Percentiles rank a stretch among this genome's conserved stretches.
These are phyloP conservation scores for Clarireedia sp. DNA, from an alignment of 2,329 filamentous ascomycete species.

Conservation along the genomic window DNA sequence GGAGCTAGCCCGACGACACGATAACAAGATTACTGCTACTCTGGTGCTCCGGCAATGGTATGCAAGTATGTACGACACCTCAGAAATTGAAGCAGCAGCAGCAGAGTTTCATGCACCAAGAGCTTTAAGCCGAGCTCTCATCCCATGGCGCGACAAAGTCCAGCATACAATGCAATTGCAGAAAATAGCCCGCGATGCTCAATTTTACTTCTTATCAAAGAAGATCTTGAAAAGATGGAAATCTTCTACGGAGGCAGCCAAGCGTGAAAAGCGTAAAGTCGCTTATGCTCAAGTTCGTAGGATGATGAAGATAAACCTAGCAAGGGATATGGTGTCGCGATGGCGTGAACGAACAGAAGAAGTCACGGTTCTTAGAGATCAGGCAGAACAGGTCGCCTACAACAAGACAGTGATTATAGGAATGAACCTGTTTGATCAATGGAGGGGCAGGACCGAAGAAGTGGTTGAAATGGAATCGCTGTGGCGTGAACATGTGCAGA, in stretches of 20 bases:
- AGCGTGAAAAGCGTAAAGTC: slow-evolving; percentile 25
- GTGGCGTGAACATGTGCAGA: slow-evolving; percentile 18
- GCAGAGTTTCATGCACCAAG: slow-evolving; percentile 16
- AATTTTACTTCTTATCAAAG: slow-evolving; percentile 26
- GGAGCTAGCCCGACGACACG: slow-evolving; percentile 19
- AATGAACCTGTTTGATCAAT: slow-evolving; percentile 27
- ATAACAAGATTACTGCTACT: slow-evolving; percentile 18
- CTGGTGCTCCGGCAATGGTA: slow-evolving; percentile 22
- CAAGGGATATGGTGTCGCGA: slow-evolving; percentile 17
- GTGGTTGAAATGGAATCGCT: slow-evolving; percentile 23
- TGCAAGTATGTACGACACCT: slow-evolving; percentile 14
- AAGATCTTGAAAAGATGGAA: slow-evolving; percentile 27
- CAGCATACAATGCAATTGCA: slow-evolving; percentile 21
- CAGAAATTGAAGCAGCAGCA: slow-evolving; percentile 19
- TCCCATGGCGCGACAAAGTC: slow-evolving; percentile 17
- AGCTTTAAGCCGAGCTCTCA: slow-evolving; percentile 15
- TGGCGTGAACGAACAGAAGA: slow-evolving; percentile 22
- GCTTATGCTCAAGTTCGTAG: slow-evolving; percentile 27
- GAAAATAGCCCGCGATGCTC: slow-evolving; percentile 21
- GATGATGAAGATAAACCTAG: slow-evolving; percentile 25
- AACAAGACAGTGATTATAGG: slow-evolving; percentile 24
- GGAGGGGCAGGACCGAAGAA: slow-evolving; percentile 24
- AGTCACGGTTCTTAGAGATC: slow-evolving; percentile 24
- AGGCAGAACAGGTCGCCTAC: slow-evolving; percentile 18
- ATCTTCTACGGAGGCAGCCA: slow-evolving; percentile 20